Conservation (phyloP, 495 filamentous ascomycete genomes). For the Lasiosphaeria miniovina region DNA sequence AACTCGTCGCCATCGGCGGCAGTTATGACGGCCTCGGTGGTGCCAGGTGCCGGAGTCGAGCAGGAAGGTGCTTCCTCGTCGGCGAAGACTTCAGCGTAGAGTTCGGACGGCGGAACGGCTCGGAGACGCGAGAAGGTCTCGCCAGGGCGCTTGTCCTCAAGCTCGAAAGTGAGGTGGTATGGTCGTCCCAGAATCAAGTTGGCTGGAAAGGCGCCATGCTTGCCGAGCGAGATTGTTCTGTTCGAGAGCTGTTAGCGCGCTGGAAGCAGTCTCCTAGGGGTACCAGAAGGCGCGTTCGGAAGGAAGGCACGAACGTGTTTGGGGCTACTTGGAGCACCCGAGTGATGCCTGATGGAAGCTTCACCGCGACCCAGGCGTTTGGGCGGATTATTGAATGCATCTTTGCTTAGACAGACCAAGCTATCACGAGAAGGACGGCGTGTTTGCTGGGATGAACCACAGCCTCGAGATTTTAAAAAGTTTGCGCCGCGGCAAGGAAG, state of each 20-base stretch:
- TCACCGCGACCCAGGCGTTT: conserved; percentile 61
- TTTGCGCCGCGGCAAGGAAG: not conserved
- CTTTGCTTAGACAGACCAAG: not conserved
- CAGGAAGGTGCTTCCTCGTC: conserved; percentile 44
- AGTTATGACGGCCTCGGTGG: conserved; percentile 31
- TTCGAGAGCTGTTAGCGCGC: conserved; percentile 6
- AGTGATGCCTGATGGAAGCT: conserved; percentile 63
- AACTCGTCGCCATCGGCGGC: conserved; percentile 35
- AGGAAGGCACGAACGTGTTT: conserved; percentile 60
- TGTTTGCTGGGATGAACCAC: not conserved
- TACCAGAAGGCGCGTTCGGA: not conserved
- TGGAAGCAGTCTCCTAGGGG: no score
- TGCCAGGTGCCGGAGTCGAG: conserved; percentile 31
- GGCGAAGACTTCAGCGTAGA: conserved; percentile 75
- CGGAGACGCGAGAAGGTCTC: conserved; percentile 61
- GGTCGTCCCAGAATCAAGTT: conserved; percentile 86
- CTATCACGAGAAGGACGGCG: not conserved
- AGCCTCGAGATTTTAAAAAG: not conserved
- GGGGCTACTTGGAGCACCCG: conserved; percentile 63
- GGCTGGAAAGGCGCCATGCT: conserved; percentile 82
- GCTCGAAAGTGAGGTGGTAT: conserved; percentile 85
- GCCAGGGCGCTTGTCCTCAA: conserved; percentile 64
- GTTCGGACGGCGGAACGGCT: conserved; percentile 74
- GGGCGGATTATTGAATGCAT: conserved; percentile 57
- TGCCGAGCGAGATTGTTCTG: conserved; percentile 80